Percentiles rank a stretch among this genome's conserved stretches.
phyloP scores from a whole-genome alignment of 2,329 filamentous ascomycete genomes.

The Fusarium brachygibbosum region DNA sequence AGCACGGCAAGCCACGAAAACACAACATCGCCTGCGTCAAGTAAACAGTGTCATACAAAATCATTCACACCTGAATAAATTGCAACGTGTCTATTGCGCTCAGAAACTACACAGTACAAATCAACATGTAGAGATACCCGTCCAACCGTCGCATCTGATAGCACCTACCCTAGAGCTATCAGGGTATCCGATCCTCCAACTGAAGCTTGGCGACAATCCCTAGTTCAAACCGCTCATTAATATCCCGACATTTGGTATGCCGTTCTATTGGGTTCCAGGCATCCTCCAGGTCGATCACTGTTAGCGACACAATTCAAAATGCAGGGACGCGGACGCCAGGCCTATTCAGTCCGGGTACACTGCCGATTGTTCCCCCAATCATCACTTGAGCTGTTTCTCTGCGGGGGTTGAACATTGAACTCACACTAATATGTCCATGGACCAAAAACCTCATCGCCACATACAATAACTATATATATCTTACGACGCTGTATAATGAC shows the following conservation, averaged over 20 bases:
- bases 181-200: neutral
- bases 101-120: neutral
- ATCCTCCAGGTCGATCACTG: neutral
- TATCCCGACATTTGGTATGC: neutral
- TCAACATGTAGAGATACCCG: neutral
- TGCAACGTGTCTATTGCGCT: neutral
- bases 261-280: no score
- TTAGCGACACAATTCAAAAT: neutral
- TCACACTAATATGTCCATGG: neutral
- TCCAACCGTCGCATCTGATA: neutral
- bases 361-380: slow-evolving; percentile 7
- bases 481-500: neutral
- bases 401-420: neutral
- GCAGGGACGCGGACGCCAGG: slow-evolving; percentile 4
- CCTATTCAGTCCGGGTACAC: neutral
- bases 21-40: neutral
- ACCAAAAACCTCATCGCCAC: neutral
- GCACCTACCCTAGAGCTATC: neutral
- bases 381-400: neutral
- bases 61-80: neutral
- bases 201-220: neutral
- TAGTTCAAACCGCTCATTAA: neutral
- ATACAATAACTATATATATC: neutral
- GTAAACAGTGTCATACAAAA: no score
- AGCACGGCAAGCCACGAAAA: neutral